A percentile compares a stretch with the other conserved stretches of the same genome.
phyloP scores from a whole-genome alignment of 1,139 yeast genomes.

The Hyphopichia fennica region DNA sequence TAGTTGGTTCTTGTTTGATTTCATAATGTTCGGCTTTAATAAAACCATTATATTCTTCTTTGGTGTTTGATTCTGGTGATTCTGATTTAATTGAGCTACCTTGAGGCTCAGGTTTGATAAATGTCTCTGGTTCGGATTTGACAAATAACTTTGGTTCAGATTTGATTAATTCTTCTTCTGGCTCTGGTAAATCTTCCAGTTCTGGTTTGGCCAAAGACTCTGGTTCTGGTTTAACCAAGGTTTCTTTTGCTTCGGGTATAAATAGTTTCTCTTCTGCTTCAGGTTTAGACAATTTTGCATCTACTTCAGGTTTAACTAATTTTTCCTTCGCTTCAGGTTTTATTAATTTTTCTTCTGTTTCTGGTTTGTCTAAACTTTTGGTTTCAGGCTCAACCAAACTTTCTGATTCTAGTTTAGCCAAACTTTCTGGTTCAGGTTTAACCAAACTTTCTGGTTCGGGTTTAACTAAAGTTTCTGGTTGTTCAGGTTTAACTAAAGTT shows the following conservation, averaged over 20 bases:
- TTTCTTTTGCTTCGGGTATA: not conserved
- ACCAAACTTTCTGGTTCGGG: not conserved
- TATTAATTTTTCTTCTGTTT: not conserved
- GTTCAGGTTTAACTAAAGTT: not conserved
- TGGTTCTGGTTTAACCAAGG: conserved; percentile 1
- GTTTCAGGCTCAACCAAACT: too few species aligned
- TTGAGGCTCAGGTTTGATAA: not conserved
- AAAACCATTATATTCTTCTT: not conserved
- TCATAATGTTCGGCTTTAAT: not conserved
- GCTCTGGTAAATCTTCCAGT: not conserved
- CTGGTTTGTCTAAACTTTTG: not conserved
- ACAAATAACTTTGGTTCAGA: not conserved
- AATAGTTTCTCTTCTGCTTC: not conserved
- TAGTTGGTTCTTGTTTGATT: not conserved
- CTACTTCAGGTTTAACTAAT: not conserved
- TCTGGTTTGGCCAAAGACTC: not conserved
- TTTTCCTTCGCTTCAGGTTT: not conserved
- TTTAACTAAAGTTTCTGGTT: not conserved
- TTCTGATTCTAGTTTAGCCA: not conserved
- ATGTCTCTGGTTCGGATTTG: not conserved
- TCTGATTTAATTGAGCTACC: not conserved
- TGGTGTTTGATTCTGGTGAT: not conserved
- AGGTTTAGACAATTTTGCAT: not conserved
- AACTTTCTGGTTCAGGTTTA: not conserved
- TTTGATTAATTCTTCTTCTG: not conserved